Conservation (phyloP, 192 early-diverging fungal genomes). For the Coemansia biformis region DNA sequence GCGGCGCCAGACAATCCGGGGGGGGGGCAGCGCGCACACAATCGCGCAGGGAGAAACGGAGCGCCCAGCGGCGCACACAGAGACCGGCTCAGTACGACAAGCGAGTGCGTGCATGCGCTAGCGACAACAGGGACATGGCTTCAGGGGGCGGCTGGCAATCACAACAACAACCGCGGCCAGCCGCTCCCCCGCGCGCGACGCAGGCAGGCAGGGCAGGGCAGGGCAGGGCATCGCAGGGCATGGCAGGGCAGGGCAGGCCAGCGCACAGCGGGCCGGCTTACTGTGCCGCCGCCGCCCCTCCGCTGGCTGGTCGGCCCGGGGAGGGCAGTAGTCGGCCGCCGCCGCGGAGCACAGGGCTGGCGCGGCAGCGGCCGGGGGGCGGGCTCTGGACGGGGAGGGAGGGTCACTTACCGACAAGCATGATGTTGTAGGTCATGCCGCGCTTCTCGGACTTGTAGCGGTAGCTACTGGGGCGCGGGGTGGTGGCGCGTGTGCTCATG, state of each 20-base stretch:
- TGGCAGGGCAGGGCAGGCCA: too few relatives aligned
- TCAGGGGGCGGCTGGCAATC: not conserved
- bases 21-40: too few relatives aligned
- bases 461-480: slow-evolving; percentile 54
- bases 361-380: too few relatives aligned
- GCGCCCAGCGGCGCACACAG: slow-evolving; percentile 4
- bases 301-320: too few relatives aligned
- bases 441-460: slow-evolving; percentile 93
- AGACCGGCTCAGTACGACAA: not conserved
- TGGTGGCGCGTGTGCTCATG: slow-evolving; percentile 42
- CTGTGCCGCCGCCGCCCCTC: too few relatives aligned
- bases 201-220: not conserved
- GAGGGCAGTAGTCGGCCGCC: too few relatives aligned
- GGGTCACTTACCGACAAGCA: slow-evolving; percentile 88
- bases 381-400: not conserved
- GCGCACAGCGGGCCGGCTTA: too few relatives aligned
- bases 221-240: too few relatives aligned
- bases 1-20: not conserved
- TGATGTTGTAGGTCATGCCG: slow-evolving; percentile 95
- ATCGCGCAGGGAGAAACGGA: too few relatives aligned
- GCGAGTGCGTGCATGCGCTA: slow-evolving; percentile 1
- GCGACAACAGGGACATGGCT: slow-evolving; percentile 9
- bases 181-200: not conserved
- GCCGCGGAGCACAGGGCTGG: too few relatives aligned
- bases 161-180: slow-evolving; percentile 2